Evolutionary conservation across 1,139 yeast species (phyloP).

Genomic region (Lodderomyces orthopsilosis): DNA sequence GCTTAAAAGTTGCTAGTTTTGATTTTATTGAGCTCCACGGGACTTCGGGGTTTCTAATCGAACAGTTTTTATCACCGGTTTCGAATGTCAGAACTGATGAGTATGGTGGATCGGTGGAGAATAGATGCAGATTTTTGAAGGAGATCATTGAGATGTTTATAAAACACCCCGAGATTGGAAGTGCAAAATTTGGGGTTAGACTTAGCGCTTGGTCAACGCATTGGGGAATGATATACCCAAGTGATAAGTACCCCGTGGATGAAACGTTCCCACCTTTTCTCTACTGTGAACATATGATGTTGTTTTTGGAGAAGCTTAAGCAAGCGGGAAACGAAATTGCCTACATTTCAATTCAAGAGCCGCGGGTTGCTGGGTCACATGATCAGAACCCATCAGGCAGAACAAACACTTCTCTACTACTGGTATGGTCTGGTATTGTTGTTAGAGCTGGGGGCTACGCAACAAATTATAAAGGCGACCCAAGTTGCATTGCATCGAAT

Average conservation of each 20-base stretch:
- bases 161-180: slow-evolving; percentile 33
- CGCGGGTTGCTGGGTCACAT: slow-evolving; percentile 18
- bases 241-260: slow-evolving; percentile 13
- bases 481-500: slow-evolving; percentile 16
- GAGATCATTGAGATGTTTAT: slow-evolving; percentile 51
- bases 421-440: slow-evolving; percentile 14
- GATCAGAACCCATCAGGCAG: slow-evolving; percentile 19
- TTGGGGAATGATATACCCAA: slow-evolving; percentile 37
- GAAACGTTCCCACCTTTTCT: slow-evolving; percentile 16
- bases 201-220: slow-evolving; percentile 32
- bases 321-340: slow-evolving; percentile 17
- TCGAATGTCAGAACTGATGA: slow-evolving; percentile 48
- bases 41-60: slow-evolving; percentile 49
- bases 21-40: slow-evolving; percentile 53
- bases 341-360: slow-evolving; percentile 23
- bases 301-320: slow-evolving; percentile 18
- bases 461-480: slow-evolving; percentile 15
- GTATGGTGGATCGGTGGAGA: slow-evolving; percentile 60
- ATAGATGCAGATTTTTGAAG: slow-evolving; percentile 56
- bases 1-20: slow-evolving; percentile 40
- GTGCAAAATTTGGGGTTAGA: slow-evolving; percentile 21
- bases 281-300: slow-evolving; percentile 17
- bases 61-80: slow-evolving; percentile 35
- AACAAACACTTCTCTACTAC: slow-evolving; percentile 16
- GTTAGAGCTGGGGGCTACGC: slow-evolving; percentile 19